These are phyloP conservation scores for Coemansia sp. DNA, from an alignment of 192 early-diverging fungal genomes.

Conservation along the genomic window DNA sequence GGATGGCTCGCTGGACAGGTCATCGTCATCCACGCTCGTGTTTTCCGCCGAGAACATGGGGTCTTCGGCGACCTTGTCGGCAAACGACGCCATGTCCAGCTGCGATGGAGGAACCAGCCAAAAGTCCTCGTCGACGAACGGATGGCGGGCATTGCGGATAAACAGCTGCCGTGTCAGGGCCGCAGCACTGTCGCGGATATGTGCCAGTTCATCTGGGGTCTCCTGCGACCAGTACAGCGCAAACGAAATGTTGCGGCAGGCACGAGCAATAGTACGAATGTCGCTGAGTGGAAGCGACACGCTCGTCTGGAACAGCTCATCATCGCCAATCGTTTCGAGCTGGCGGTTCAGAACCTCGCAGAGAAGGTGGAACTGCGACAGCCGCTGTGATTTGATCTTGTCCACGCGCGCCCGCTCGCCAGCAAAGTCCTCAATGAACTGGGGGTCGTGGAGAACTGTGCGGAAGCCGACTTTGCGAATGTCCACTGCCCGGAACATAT, in stretches of 20 bases:
- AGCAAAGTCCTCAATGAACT: constrained; percentile 26
- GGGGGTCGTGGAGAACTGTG: constrained; percentile 11
- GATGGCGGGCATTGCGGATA: constrained; percentile 33
- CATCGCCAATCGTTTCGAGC: constrained; percentile 76
- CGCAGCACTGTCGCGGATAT: constrained; percentile 58
- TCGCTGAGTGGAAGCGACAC: constrained; percentile 25
- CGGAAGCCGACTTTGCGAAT: constrained; percentile 37
- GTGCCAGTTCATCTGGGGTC: constrained; percentile 38
- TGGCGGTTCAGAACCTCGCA: constrained; percentile 67
- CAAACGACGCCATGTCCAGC: constrained; percentile 44
- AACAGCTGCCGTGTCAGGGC: constrained; percentile 66
- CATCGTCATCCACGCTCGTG: not conserved
- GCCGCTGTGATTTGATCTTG: constrained; percentile 12
- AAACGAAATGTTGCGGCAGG: constrained; percentile 65
- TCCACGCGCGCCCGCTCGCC: constrained; percentile 13
- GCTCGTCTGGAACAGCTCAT: constrained; percentile 69
- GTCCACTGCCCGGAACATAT: constrained; percentile 34
- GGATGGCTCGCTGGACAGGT: not conserved
- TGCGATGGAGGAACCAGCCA: constrained; percentile 35
- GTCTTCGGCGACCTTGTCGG: constrained; percentile 38
- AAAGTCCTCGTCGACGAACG: constrained; percentile 37
- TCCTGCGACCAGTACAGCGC: constrained; percentile 59
- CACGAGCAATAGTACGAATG: constrained; percentile 18
- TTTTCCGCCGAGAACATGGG: constrained; percentile 29
- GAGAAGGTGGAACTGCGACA: constrained; percentile 53